Evolutionary conservation across 805 yeast species (phyloP), one percentile per base, ranked within the genome.

Genomic region (Metschnikowia borealis): DNA sequence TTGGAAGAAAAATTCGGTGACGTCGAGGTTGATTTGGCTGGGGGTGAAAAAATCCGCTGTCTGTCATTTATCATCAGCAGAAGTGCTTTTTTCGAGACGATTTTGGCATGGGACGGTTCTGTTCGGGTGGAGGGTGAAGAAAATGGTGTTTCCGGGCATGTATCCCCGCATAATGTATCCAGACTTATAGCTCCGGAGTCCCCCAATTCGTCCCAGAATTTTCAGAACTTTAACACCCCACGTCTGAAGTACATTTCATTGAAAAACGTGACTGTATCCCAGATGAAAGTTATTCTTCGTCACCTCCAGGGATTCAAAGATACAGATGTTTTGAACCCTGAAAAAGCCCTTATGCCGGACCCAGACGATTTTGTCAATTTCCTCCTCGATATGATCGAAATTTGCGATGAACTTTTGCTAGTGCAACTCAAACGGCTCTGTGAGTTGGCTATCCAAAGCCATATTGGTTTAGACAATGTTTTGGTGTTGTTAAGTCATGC

Each of bases 321-420:
- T 56, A 60, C 65, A 46, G 61, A 62, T 0, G 50, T 81, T 13
- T 44, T 44, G 32, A 13, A 17, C 18, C 38, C 39, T 10, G 39
- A 34, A 21, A 7, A 23, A 3, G 46, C 6, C 5, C 17, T 10
- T 14, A 75, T 80, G 54, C 70, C 73, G 18, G 51, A 53, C 1
- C 46, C 54, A 6, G 73, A 70, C 32, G 76, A 75, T 1, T 82
- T 83, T 50, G 72, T 84, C 18, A 79, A 79, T 49, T 61, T 71
- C 38, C 67, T 82, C 3, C 67, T 90, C 21, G 87, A 82, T 11
- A 60, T 87, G 33, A 70, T 87, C 48, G 82, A 79, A 47, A 63
- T 81, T 3, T 67, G 87, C 3, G 91, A 88, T 60, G 84, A 83
- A 56, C 63, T 89, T 7, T 63, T 87, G 55, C 59, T 88, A 31